These are phyloP conservation scores for Bryoglossum gracile DNA, from an alignment of 495 filamentous ascomycete genomes.

Conservation along the genomic window DNA sequence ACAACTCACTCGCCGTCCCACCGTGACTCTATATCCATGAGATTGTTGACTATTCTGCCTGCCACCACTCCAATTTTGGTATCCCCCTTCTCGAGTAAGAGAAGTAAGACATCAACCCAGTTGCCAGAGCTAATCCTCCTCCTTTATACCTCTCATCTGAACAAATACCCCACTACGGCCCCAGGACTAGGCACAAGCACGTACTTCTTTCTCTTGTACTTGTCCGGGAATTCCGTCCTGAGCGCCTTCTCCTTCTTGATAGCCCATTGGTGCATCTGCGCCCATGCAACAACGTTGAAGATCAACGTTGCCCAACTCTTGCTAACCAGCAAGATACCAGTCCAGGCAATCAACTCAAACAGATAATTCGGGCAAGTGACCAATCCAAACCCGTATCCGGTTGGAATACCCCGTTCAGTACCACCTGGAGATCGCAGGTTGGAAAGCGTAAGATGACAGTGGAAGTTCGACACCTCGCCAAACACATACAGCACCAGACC, in stretches of 20 bases:
- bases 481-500: conserved; percentile 64
- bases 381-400: conserved; percentile 72
- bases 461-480: conserved; percentile 72
- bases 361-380: conserved; percentile 98
- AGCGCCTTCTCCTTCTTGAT: conserved; percentile 87
- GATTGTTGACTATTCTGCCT: too few species aligned
- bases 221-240: conserved; percentile 79
- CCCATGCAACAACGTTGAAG: conserved; percentile 59
- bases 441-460: conserved; percentile 68
- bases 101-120: too few species aligned
- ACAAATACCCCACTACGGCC: conserved; percentile 5
- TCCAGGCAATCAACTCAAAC: conserved; percentile 84
- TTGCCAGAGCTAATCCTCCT: not conserved
- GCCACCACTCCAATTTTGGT: too few species aligned
- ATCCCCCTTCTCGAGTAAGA: too few species aligned
- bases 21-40: too few species aligned
- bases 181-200: conserved; percentile 57
- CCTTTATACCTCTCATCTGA: not conserved
- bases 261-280: conserved; percentile 81
- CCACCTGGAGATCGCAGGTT: conserved; percentile 69
- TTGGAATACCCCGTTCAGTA: conserved; percentile 80
- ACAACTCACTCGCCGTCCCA: too few species aligned
- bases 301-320: conserved; percentile 67
- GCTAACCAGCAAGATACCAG: conserved; percentile 67
- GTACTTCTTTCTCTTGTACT: conserved; percentile 83